A percentile compares a stretch with the other conserved stretches of the same genome.
Evolutionary conservation across 805 yeast species (phyloP).

Genomic region (Spathaspora sp.): DNA sequence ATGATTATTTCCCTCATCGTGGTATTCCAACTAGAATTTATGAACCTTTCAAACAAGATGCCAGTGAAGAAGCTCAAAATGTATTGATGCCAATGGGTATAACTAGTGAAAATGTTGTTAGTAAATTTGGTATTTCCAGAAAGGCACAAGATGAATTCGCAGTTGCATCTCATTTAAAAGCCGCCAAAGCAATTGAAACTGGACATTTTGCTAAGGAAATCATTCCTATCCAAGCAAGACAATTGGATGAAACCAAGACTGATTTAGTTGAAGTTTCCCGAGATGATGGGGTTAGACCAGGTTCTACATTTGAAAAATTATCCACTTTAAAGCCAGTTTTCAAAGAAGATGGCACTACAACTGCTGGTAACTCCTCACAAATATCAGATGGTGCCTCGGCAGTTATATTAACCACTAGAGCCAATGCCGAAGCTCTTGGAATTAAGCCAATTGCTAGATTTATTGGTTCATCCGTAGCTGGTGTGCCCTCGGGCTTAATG

Average conservation of each 20-base stretch:
- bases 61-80: slow-evolving; percentile 20
- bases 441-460: slow-evolving; percentile 27
- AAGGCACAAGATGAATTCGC: slow-evolving; percentile 24
- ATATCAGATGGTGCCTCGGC: slow-evolving; percentile 36
- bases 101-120: slow-evolving; percentile 24
- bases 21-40: slow-evolving; percentile 32
- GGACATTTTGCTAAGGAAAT: slow-evolving; percentile 22
- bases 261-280: slow-evolving; percentile 11
- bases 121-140: slow-evolving; percentile 19
- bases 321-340: slow-evolving; percentile 29
- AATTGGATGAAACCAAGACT: slow-evolving; percentile 6
- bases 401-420: slow-evolving; percentile 30
- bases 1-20: slow-evolving; percentile 36
- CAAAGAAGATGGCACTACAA: slow-evolving; percentile 24
- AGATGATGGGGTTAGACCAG: slow-evolving; percentile 30
- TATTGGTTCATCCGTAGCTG: slow-evolving; percentile 26
- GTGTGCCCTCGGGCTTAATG: slow-evolving; percentile 33
- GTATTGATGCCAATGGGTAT: slow-evolving; percentile 31
- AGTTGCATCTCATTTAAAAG: slow-evolving; percentile 19
- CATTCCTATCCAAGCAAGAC: slow-evolving; percentile 13
- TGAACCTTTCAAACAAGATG: slow-evolving; percentile 13
- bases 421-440: slow-evolving; percentile 27
- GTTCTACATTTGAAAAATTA: slow-evolving; percentile 22
- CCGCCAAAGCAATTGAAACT: slow-evolving; percentile 17
- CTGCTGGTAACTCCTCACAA: slow-evolving; percentile 36